A percentile compares a stretch with the other conserved stretches of the same genome.
phyloP scores from a whole-genome alignment of 441 rosid genomes.

The Populus hybrid region DNA sequence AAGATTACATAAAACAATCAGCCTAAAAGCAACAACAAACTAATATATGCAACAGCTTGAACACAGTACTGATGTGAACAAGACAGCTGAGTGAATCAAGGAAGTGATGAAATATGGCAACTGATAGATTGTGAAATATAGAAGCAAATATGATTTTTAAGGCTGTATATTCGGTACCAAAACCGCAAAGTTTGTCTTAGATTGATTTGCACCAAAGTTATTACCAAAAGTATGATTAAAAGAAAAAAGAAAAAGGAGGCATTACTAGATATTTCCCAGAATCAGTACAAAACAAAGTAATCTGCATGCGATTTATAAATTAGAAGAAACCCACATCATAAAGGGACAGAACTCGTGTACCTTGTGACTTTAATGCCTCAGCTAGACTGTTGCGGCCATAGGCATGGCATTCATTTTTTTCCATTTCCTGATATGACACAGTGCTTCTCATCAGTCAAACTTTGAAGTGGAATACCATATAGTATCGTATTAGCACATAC shows the following conservation, averaged over 20 bases:
- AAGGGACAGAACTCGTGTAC: slow-evolving; percentile 31
- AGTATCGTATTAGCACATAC: background rate
- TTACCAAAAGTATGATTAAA: background rate
- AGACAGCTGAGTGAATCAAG: background rate
- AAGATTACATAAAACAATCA: slow-evolving; percentile 22
- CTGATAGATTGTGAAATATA: background rate
- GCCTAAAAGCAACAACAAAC: slow-evolving; percentile 10
- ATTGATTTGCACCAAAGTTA: background rate
- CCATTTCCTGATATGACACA: slow-evolving; percentile 69
- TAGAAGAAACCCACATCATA: slow-evolving; percentile 4
- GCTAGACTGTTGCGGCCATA: slow-evolving; percentile 56
- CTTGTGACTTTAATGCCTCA: slow-evolving; percentile 72
- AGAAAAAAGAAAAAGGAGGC: background rate
- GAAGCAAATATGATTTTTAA: background rate
- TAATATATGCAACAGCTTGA: background rate
- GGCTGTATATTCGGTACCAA: background rate
- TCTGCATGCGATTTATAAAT: background rate
- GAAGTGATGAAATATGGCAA: background rate
- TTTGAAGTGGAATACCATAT: background rate
- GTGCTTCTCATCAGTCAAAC: slow-evolving; percentile 15
- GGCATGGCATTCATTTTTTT: slow-evolving; percentile 51
- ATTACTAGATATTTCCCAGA: background rate
- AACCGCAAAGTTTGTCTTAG: background rate
- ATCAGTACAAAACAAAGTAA: background rate
- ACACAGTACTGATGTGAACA: background rate